A percentile compares a stretch with the other conserved stretches of the same genome.
Evolutionary conservation across 2,329 filamentous ascomycete genomes (phyloP).

Genomic region (Aspergillus alliaceus): DNA sequence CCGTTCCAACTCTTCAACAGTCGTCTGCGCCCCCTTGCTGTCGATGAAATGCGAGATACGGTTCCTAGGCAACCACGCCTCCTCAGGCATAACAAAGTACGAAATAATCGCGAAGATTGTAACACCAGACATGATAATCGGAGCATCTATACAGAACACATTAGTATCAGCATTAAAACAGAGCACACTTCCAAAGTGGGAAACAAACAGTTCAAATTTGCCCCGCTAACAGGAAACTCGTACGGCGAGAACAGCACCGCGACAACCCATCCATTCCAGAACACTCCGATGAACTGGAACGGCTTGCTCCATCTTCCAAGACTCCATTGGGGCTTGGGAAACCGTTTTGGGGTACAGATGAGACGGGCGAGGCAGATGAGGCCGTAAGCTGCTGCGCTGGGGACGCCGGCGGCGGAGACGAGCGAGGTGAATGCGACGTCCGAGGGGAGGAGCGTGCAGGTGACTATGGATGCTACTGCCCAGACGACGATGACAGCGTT

Average conservation of each 20-base stretch:
- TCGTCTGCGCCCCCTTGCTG: conserved; percentile 32
- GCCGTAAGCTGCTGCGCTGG: conserved; percentile 54
- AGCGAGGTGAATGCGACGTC: conserved; percentile 55
- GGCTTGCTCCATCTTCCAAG: conserved; percentile 47
- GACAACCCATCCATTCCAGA: conserved; percentile 54
- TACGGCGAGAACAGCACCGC: conserved; percentile 51
- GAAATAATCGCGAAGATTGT: conserved; percentile 51
- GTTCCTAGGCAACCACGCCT: conserved; percentile 47
- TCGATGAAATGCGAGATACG: conserved; percentile 48
- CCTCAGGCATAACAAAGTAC: conserved; percentile 51
- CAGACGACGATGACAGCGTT: conserved; percentile 63
- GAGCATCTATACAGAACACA: conserved; percentile 38
- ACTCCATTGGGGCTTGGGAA: conserved; percentile 51
- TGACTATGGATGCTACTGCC: conserved; percentile 54
- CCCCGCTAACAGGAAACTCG: conserved; percentile 44
- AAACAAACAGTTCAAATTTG: conserved; percentile 46
- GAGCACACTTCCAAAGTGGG: too few relatives aligned
- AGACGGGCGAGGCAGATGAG: conserved; percentile 52
- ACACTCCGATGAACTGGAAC: conserved; percentile 49
- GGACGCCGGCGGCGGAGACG: conserved; percentile 54
- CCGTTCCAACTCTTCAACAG: conserved; percentile 27
- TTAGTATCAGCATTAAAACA: not conserved
- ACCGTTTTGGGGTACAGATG: conserved; percentile 49
- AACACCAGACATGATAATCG: conserved; percentile 52
- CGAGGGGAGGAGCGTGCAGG: conserved; percentile 61